Evolutionary conservation across 1,284 basidiomycete species (phyloP), one percentile per base, ranked within the genome.

Genomic region (Chiua sp.): DNA sequence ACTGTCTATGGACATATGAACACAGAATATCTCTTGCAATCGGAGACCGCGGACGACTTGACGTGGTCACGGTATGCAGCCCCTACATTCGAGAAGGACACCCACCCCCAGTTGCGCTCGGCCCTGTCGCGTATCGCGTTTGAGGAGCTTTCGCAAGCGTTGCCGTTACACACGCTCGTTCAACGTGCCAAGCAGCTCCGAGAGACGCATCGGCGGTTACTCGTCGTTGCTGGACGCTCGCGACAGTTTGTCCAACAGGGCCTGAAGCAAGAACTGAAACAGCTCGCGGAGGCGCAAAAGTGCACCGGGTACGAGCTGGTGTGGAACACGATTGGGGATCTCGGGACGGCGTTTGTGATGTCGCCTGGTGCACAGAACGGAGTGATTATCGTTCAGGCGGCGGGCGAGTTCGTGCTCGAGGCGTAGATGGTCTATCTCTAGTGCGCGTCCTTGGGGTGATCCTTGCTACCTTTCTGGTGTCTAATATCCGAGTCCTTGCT

Each of bases 201-300:
- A n/a, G 73, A 64, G 61, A 65, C 53, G 30, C 71, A 59, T 37
- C 72, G 59, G 8, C 73, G 73, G 63, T 78, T 81, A 18, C 76
- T 91, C 44, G 79, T 94, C 46, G 81, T 92, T 13, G 75, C 93
- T 18, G 94, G 93, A 2, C 83, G 94, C 3, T 93, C 92, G 28
- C 80, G 93, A 56, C 79, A 90, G 53, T 79, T 92, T 75, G 83
- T 86, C 7, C 76, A 83, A 3, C 82, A 86, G 63, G 81, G 80
- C 20, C 81, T 89, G 61, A 64, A 71, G 20, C 67, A 66, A 1
- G 94, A 96, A 76, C 71, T 94, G 54, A 78, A 78, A 30, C 70
- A 77, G 57, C 71, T 94, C 39, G 73, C 87, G 16, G 70, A 79
- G 4, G 80, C 82, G 60, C 72, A 78, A n/a, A 81, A 76, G 8